Evolutionary conservation across 495 filamentous ascomycete species (phyloP).

Genomic region (Tuber microsphaerosporum): DNA sequence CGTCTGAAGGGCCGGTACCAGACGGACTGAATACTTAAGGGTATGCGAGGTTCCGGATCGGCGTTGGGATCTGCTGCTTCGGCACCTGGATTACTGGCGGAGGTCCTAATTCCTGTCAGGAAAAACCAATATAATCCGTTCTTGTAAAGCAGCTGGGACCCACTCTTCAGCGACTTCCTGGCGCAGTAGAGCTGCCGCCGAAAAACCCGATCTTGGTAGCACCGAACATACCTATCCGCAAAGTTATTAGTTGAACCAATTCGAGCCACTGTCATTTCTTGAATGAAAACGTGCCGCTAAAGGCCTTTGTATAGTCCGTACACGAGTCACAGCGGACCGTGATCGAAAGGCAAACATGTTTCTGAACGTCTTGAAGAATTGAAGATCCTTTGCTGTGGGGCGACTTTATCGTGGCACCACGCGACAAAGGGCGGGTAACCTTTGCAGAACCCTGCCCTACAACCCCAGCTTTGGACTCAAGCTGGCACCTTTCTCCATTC

Average conservation of each 20-base stretch:
- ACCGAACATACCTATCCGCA: conserved; percentile 7
- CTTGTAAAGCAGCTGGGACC: neutral
- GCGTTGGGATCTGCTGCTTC: neutral
- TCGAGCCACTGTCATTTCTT: neutral
- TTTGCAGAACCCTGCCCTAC: neutral
- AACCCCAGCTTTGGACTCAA: neutral
- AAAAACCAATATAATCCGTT: neutral
- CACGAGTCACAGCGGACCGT: conserved; percentile 19
- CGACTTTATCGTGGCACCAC: neutral
- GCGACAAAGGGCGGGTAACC: neutral
- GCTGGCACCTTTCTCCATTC: neutral
- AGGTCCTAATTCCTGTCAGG: neutral
- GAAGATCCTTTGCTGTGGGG: neutral
- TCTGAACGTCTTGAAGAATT: neutral
- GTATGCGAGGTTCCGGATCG: conserved; percentile 28
- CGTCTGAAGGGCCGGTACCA: conserved; percentile 81
- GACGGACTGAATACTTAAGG: conserved; percentile 59
- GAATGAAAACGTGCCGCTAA: conserved; percentile 16
- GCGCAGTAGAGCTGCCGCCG: conserved; percentile 15
- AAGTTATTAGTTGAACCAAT: neutral
- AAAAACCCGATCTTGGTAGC: conserved; percentile 20
- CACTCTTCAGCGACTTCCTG: conserved; percentile 15
- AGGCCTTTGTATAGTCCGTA: neutral
- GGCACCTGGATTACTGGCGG: neutral
- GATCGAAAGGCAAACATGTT: conserved; percentile 33